Base-by-base conservation (phyloP, 2,329 filamentous ascomycete genomes). In the Claviceps citrina region DNA sequence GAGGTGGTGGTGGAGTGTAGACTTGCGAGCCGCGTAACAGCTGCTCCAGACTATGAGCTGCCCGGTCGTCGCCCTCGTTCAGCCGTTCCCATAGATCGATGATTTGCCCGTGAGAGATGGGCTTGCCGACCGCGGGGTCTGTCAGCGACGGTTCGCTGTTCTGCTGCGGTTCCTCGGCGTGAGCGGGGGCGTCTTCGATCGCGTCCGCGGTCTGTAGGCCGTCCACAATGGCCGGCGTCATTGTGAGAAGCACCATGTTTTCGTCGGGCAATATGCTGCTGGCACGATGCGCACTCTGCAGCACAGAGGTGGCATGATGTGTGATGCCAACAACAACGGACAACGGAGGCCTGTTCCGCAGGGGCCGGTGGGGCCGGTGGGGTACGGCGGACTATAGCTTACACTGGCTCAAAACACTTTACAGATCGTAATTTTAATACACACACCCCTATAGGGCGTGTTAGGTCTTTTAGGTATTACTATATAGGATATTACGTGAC, bases 181-280 rank as follows among this genome's bases (percentile, higher is more conserved):
- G 15, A 3, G 10, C 28, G 7, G 34, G 34, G 13, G 34, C 39
- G 13, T 41, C 27, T 15, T 15, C 19, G 37, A 25, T 4, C 5
- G 9, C 28, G 18, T 48, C 56, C 12, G 63, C 44, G 43, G 50
- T 57, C 13, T 64, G 50, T 9, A 87, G 53, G 0, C 71, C 79
- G 55, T 75, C 73, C 60, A 79, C 73, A 24, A 84, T 74, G 49
- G 72, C 65, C 49, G 71, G 57, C 4, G 81, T 87, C 67, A 85
- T 80, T n/a, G 78, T 83, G 31, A 91, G 73, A 32, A 82, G 66
- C 15, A 87, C 81, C 83, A 89, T 89, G n/a, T n/a, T n/a, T n/a
- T n/a, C n/a, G n/a, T n/a, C n/a, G n/a, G n/a, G n/a, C n/a, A n/a
- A n/a, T n/a, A n/a, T n/a, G n/a, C n/a, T n/a, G n/a, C n/a, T n/a